Evolutionary conservation across 129 eudicot genomes (phyloP), one percentile per base, ranked within the genome.

Genomic region (Pittosporum tobira): DNA sequence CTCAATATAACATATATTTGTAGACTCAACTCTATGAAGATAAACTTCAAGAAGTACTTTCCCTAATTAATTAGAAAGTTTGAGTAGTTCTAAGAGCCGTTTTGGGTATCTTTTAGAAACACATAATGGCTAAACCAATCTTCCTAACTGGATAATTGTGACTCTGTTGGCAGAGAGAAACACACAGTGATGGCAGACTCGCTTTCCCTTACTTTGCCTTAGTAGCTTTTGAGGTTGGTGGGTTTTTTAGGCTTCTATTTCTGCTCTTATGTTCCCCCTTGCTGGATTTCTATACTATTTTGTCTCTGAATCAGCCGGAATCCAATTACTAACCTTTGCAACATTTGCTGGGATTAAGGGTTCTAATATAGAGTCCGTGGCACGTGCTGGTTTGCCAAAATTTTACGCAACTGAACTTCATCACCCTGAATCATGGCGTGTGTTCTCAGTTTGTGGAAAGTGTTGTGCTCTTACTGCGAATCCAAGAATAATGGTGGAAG

Each of bases 401-500:
- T 75, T 72, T 25, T 81, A 81, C 65, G 66, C 89, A 4, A 64
- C 63, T 45, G 90, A 82, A 21, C 59, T 82, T 16, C 87, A 86
- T 16, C 87, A 86, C 40, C 77, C 86, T 0, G 95, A 82, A 67
- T 55, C 87, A 0, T 81, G 87, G 90, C 68, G 81, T 0, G 90
- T 86, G 54, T 79, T 81, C 57, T 69, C 86, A 1, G 70, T 87
- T 2, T 85, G 89, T 40, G 85, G 88, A 69, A 72, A 69, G 49
- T 73, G 79, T 1, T 85, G 88, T n/a, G 88, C 81, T 53, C 70
- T 85, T 6, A 85, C 89, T 0, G 89, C 86, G 1, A 85, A 78
- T 55, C 94, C 94, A 0, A 81, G 81, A 61, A 59, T 85, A 6
- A 85, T 85, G 94, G 89, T 85, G 51, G 94, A 85, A 64, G 73